phyloP scores from a whole-genome alignment of 306 rosid genomes.

The Nissolia schottii region DNA sequence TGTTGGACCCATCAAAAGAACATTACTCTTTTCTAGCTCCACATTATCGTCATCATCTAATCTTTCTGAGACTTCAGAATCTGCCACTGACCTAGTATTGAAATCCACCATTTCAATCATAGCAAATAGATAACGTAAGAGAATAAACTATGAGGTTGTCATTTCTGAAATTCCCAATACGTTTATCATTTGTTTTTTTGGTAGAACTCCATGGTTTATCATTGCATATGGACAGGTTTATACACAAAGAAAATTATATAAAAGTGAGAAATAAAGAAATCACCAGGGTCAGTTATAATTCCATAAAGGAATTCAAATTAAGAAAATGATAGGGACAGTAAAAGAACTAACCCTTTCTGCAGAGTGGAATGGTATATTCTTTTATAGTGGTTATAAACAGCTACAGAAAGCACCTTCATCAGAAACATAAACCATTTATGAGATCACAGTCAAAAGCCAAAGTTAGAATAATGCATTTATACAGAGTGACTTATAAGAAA shows the following conservation, averaged over 20 bases:
- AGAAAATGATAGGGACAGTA: background rate
- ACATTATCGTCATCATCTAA: slow-evolving; percentile 69
- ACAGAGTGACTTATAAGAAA: background rate
- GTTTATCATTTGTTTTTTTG: background rate
- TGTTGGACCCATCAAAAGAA: slow-evolving; percentile 97
- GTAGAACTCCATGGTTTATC: background rate
- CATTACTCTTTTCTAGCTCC: slow-evolving; percentile 96
- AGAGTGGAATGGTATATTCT: slow-evolving; percentile 73
- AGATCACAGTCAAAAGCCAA: slow-evolving; percentile 10
- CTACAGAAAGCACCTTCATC: slow-evolving; percentile 92
- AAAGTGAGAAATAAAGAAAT: background rate
- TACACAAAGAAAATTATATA: background rate
- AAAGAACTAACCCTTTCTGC: slow-evolving; percentile 71
- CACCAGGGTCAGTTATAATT: background rate
- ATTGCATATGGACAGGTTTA: background rate
- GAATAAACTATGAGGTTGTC: slow-evolving; percentile 2
- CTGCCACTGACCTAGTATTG: slow-evolving; percentile 56
- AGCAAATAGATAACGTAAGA: slow-evolving; percentile 3
- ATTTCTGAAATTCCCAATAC: background rate
- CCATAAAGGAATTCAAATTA: background rate
- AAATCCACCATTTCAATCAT: slow-evolving; percentile 35
- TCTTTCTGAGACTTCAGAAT: slow-evolving; percentile 40
- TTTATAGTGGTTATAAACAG: slow-evolving; percentile 95
- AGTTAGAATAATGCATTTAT: slow-evolving; percentile 17
- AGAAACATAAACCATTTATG: slow-evolving; percentile 29